Conservation (phyloP, 1,139 yeast species). For the Spencermartinsiella ligniputridi region DNA sequence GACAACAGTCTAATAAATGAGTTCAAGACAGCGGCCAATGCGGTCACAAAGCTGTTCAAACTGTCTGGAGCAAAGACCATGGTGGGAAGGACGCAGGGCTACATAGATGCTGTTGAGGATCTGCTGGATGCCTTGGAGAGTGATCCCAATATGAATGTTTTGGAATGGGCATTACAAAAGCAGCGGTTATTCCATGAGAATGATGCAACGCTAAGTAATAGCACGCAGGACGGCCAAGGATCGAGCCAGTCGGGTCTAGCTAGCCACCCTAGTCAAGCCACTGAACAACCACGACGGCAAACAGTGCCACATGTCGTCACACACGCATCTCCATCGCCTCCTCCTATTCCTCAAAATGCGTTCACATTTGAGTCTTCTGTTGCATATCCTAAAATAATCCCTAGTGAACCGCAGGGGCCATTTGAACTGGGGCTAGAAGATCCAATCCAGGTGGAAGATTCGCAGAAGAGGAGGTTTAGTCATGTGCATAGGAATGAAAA, state of each 20-base stretch:
- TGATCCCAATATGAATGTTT: slow-evolving; percentile 20
- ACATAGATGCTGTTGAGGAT: slow-evolving; percentile 23
- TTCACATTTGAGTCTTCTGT: not conserved
- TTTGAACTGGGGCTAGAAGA: not conserved
- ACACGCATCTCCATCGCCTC: not conserved
- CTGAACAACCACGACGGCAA: not conserved
- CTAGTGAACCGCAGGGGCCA: not conserved
- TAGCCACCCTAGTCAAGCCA: not conserved
- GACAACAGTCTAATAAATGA: slow-evolving; percentile 19
- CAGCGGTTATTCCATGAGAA: not conserved
- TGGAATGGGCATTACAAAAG: slow-evolving; percentile 21
- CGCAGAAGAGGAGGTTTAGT: not conserved
- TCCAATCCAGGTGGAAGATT: not conserved
- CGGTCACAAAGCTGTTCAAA: slow-evolving; percentile 30
- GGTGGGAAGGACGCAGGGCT: slow-evolving; percentile 27
- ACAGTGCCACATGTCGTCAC: not conserved
- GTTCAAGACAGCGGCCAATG: slow-evolving; percentile 30
- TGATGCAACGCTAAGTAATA: not conserved
- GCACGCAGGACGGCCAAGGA: not conserved
- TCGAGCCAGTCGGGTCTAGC: not conserved
- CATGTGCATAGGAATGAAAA: not conserved
- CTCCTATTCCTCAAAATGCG: not conserved
- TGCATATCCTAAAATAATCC: not conserved
- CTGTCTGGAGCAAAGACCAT: slow-evolving; percentile 25
- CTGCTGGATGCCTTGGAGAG: slow-evolving; percentile 20